These are phyloP conservation scores for Citrullus amarus DNA, from an alignment of 306 rosid genomes.

Conservation along the genomic window DNA sequence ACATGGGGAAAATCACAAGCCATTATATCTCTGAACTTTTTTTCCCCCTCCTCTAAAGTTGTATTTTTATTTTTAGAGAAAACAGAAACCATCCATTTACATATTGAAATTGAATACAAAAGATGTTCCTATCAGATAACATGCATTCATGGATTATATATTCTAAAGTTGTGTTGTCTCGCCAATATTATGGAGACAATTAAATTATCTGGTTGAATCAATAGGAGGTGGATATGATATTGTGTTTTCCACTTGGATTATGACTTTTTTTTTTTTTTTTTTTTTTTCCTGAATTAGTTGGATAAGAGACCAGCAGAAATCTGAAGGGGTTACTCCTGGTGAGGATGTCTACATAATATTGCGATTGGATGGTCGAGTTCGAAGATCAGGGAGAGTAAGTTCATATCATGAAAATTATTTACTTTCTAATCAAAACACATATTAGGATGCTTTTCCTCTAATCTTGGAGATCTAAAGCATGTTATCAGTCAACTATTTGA, in stretches of 20 bases:
- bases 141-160: not conserved
- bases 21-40: not conserved
- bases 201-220: not conserved
- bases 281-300: constrained; percentile 42
- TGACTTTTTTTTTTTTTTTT: not conserved
- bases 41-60: not conserved
- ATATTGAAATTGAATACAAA: too few species aligned
- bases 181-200: not conserved
- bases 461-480: not conserved
- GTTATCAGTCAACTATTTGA: not conserved
- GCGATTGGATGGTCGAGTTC: constrained; percentile 89
- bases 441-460: not conserved
- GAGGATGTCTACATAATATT: constrained; percentile 85
- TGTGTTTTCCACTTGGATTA: not conserved
- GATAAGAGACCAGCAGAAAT: constrained; percentile 80
- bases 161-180: not conserved
- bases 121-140: not conserved
- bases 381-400: constrained; percentile 92
- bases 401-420: constrained; percentile 1
- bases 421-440: constrained; percentile 1
- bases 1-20: not conserved
- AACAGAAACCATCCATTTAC: not conserved
- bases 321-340: constrained; percentile 83
- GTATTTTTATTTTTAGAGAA: too few species aligned
- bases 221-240: not conserved